Conservation (phyloP, 768 basidiomycete genomes). For the Piloderma croceum region DNA sequence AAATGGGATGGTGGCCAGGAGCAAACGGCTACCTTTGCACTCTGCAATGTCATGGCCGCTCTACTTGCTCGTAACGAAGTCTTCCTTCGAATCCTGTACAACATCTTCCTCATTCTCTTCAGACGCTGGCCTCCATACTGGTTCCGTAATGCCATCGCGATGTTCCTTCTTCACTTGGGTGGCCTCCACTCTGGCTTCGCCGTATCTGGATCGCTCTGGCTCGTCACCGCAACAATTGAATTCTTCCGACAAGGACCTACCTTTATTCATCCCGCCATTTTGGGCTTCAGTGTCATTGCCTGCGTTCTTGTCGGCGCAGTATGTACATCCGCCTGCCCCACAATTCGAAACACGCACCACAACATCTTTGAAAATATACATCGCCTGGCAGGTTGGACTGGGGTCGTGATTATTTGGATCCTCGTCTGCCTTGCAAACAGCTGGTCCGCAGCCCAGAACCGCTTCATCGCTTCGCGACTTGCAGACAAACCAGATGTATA, state of each 20-base stretch:
- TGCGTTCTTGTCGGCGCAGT: slow-evolving; percentile 52
- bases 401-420: not conserved
- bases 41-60: not conserved
- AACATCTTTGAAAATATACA: slow-evolving; percentile 27
- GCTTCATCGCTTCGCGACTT: not conserved
- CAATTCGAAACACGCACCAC: slow-evolving; percentile 76
- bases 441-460: not conserved
- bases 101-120: no score
- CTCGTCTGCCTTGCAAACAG: not conserved
- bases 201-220: slow-evolving; percentile 63
- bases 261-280: slow-evolving; percentile 48
- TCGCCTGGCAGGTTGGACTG: not conserved
- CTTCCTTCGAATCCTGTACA: no score
- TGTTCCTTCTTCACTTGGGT: slow-evolving; percentile 59
- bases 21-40: not conserved
- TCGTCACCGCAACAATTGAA: slow-evolving; percentile 55
- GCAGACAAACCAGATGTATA: not conserved
- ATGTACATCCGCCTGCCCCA: slow-evolving; percentile 64
- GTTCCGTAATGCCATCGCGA: not conserved
- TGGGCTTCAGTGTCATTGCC: slow-evolving; percentile 58
- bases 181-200: slow-evolving; percentile 78
- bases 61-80: not conserved
- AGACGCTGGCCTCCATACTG: slow-evolving; percentile 40
- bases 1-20: not conserved
- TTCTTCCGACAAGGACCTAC: slow-evolving; percentile 47